Evolutionary conservation across 2,329 filamentous ascomycete species (phyloP).

Genomic region (Ophiostoma sp.): DNA sequence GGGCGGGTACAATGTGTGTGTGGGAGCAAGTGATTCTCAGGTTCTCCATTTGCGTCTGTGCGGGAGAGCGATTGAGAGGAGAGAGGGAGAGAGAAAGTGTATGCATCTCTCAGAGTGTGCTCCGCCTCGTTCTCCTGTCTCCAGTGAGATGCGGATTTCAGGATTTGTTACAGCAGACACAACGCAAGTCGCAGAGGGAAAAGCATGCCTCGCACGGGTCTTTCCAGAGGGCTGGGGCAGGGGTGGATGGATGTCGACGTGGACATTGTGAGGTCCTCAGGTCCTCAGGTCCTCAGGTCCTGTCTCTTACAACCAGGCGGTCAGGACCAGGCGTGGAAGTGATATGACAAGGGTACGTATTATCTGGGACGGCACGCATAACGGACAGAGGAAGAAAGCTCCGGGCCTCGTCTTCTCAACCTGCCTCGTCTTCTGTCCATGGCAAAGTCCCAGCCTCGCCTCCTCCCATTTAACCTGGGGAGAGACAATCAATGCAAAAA

Average conservation of each 20-base stretch:
- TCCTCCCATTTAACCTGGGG: conserved; percentile 13
- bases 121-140: conserved; percentile 6
- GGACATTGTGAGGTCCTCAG: background rate
- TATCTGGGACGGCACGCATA: background rate
- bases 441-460: background rate
- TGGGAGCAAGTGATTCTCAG: background rate
- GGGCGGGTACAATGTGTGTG: background rate
- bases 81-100: background rate
- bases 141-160: conserved; percentile 10
- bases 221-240: background rate
- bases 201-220: conserved; percentile 18
- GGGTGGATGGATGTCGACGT: background rate
- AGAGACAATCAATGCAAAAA: conserved; percentile 5
- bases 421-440: background rate
- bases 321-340: background rate
- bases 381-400: background rate
- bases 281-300: background rate
- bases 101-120: background rate
- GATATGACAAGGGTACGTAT: background rate
- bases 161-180: conserved; percentile 10
- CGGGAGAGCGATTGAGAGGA: background rate
- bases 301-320: background rate
- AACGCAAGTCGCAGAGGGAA: conserved; percentile 1
- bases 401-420: background rate
- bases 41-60: conserved; percentile 11